These are phyloP conservation scores for Akanthomyces lecanii DNA, from an alignment of 2,329 filamentous ascomycete species.

Conservation along the genomic window DNA sequence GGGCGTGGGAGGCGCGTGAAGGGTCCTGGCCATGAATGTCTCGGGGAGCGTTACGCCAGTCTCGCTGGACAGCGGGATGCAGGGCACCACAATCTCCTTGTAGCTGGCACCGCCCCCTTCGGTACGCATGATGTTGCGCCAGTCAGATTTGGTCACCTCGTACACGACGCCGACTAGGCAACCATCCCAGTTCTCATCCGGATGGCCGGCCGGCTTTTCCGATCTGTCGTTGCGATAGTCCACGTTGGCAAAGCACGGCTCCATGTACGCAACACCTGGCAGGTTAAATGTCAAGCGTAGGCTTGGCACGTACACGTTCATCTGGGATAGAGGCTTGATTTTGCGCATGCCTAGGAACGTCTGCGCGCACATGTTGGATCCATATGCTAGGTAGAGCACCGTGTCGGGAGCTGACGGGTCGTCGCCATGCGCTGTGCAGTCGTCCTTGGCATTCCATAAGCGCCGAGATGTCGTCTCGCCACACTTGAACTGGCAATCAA, in stretches of 20 bases:
- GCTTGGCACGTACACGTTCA: constrained; percentile 77
- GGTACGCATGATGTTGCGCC: constrained; percentile 78
- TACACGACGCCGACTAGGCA: constrained; percentile 92
- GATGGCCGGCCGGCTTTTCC: not conserved
- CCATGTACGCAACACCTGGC: constrained; percentile 76
- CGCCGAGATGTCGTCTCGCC: constrained; percentile 29
- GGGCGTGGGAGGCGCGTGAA: constrained; percentile 63
- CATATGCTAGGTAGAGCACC: constrained; percentile 81
- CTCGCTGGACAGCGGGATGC: constrained; percentile 58
- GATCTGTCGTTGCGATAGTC: constrained; percentile 43
- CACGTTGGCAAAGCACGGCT: constrained; percentile 91
- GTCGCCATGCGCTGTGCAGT: constrained; percentile 18
- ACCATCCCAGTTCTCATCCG: constrained; percentile 59
- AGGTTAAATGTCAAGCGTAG: constrained; percentile 80
- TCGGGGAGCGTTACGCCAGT: constrained; percentile 42
- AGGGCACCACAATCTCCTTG: constrained; percentile 75
- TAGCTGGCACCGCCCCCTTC: constrained; percentile 88
- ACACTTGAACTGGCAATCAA: constrained; percentile 27
- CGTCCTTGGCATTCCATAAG: constrained; percentile 27
- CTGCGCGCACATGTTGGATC: constrained; percentile 77
- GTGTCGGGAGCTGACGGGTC: constrained; percentile 37
- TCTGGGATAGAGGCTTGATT: constrained; percentile 73
- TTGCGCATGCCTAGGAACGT: constrained; percentile 75
- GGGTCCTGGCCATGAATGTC: constrained; percentile 78
- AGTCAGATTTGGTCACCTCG: constrained; percentile 82